Percentiles rank a stretch among this genome's conserved stretches.
These are phyloP conservation scores for Candida mattraensis DNA, from an alignment of 805 yeast genomes.

Conservation along the genomic window DNA sequence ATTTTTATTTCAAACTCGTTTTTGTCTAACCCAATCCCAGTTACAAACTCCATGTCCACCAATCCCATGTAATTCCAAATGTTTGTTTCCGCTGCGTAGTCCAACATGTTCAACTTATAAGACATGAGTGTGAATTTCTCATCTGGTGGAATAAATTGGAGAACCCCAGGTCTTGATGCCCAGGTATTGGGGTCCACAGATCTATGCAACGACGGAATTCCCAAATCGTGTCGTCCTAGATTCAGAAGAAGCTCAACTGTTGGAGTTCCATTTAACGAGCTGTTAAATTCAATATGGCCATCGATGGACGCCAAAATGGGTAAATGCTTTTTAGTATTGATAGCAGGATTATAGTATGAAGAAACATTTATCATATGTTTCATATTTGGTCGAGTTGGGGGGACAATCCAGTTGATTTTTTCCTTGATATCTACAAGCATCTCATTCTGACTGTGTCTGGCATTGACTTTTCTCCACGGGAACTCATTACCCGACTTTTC, in stretches of 20 bases:
- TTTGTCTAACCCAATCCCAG: conserved; percentile 49
- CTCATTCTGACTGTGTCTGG: conserved; percentile 78
- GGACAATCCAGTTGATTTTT: conserved; percentile 53
- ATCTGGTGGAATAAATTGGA: conserved; percentile 87
- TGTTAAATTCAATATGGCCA: conserved; percentile 64
- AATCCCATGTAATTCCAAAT: conserved; percentile 44
- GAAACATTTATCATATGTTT: conserved; percentile 14
- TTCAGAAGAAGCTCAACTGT: conserved; percentile 58
- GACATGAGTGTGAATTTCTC: conserved; percentile 64
- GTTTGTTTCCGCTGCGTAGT: conserved; percentile 20
- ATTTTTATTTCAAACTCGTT: conserved; percentile 66
- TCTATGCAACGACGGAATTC: conserved; percentile 65
- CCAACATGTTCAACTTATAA: conserved; percentile 57
- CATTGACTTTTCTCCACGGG: conserved; percentile 81
- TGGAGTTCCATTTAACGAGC: conserved; percentile 79
- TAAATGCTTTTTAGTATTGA: conserved; percentile 10
- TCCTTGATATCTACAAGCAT: conserved; percentile 83
- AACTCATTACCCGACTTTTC: conserved; percentile 38
- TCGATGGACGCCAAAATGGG: conserved; percentile 55
- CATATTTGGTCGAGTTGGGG: conserved; percentile 26
- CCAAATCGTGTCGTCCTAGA: conserved; percentile 46
- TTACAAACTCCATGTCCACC: conserved; percentile 52
- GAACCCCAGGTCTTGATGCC: conserved; percentile 42
- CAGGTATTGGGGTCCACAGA: conserved; percentile 61
- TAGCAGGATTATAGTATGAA: conserved; percentile 32